These are phyloP conservation scores for Symbiodinium pilosum DNA, from an alignment of 73 alveolate genomes.

Conservation along the genomic window DNA sequence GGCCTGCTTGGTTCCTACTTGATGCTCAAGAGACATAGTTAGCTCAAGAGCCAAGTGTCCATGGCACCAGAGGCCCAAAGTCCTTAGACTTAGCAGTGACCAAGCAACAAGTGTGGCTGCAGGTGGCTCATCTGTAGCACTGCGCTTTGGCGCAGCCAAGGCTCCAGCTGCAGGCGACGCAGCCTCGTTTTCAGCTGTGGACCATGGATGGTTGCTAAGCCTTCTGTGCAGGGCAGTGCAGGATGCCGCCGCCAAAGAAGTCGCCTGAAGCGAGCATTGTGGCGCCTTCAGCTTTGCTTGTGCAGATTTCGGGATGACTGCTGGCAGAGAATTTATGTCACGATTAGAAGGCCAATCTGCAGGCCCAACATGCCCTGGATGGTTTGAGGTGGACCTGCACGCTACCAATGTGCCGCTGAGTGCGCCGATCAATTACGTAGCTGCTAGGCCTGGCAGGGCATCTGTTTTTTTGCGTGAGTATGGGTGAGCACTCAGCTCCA, in stretches of 20 bases:
- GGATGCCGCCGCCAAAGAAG: conserved; percentile 88
- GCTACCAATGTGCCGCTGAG: conserved; percentile 90
- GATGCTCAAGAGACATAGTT: background rate
- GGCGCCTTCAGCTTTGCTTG: background rate
- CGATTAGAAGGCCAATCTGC: too few relatives aligned
- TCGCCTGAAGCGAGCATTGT: conserved; percentile 51
- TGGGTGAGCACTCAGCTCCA: too few relatives aligned
- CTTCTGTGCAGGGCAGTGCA: too few relatives aligned
- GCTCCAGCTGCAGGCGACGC: background rate
- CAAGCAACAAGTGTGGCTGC: background rate
- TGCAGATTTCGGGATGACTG: too few relatives aligned
- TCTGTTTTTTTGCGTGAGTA: too few relatives aligned
- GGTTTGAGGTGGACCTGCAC: conserved; percentile 76
- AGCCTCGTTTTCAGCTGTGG: too few relatives aligned
- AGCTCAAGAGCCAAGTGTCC: conserved; percentile 3
- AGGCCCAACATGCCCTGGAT: too few relatives aligned
- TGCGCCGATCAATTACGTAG: conserved; percentile 53
- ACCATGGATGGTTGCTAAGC: too few relatives aligned
- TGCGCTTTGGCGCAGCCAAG: conserved; percentile 13
- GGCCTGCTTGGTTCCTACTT: too few relatives aligned
- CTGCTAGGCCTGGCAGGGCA: background rate
- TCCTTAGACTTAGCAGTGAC: too few relatives aligned
- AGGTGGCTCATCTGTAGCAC: background rate
- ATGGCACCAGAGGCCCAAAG: background rate
- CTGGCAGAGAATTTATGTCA: too few relatives aligned